Conservation (phyloP, 768 basidiomycete species). For the Pilatotrama ljubarskyi region DNA sequence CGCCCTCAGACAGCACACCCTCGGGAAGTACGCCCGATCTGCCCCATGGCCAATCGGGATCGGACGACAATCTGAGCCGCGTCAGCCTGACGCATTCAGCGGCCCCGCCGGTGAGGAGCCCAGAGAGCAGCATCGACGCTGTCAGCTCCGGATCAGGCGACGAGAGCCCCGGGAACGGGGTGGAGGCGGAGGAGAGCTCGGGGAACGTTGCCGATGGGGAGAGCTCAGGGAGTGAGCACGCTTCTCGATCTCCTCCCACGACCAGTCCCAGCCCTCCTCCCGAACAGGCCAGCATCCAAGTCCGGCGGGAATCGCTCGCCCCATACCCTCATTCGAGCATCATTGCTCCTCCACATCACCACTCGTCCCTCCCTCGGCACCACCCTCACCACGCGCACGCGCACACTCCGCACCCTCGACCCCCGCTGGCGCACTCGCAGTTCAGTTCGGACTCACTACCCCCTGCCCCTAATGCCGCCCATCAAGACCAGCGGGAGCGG, state of each 20-base stretch:
- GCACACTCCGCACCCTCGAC: not conserved
- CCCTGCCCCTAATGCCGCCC: not conserved
- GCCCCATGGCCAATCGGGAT: too few relatives aligned
- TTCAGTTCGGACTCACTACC: not conserved
- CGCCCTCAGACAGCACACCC: too few relatives aligned
- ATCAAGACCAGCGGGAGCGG: conserved; percentile 7
- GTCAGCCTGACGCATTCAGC: conserved; percentile 5
- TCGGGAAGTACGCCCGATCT: too few relatives aligned
- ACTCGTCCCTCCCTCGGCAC: not conserved
- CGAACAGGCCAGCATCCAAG: not conserved
- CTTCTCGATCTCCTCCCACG: not conserved
- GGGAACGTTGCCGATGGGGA: conserved; percentile 16
- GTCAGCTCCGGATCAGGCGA: not conserved
- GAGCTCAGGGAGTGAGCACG: conserved; percentile 1
- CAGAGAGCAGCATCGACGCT: not conserved
- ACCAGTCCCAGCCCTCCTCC: not conserved
- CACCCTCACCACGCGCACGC: not conserved
- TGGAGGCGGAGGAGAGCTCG: conserved; percentile 1
- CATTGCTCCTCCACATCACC: not conserved
- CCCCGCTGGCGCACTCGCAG: not conserved
- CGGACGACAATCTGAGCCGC: conserved; percentile 1
- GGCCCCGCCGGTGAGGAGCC: not conserved
- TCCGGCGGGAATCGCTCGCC: not conserved
- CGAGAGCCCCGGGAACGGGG: not conserved
- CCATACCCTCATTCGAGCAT: not conserved